These are phyloP conservation scores for Candida easanensis DNA, from an alignment of 805 yeast species.

Conservation along the genomic window DNA sequence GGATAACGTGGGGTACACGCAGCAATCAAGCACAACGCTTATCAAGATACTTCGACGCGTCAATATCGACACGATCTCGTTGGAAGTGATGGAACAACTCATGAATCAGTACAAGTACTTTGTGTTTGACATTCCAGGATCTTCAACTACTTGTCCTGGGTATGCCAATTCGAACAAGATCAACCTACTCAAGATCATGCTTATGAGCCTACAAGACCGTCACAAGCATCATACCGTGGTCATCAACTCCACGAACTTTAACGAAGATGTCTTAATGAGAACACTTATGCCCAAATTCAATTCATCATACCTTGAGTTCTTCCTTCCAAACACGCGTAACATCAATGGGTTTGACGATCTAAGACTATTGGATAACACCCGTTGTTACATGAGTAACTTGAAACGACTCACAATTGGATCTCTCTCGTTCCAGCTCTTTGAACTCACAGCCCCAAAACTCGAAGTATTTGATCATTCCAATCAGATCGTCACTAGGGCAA, in stretches of 20 bases:
- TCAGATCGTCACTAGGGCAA: slow-evolving; percentile 14
- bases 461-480: slow-evolving; percentile 16
- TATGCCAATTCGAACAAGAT: slow-evolving; percentile 1
- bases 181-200: slow-evolving; percentile 15
- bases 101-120: slow-evolving; percentile 14
- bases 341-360: slow-evolving; percentile 23
- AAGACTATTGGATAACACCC: slow-evolving; percentile 22
- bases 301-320: slow-evolving; percentile 19
- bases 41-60: slow-evolving; percentile 1
- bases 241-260: slow-evolving; percentile 5
- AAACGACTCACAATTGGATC: slow-evolving; percentile 21
- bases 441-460: slow-evolving; percentile 18
- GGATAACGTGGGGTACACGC: neutral
- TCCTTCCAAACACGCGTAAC: slow-evolving; percentile 11
- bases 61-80: slow-evolving; percentile 10
- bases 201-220: slow-evolving; percentile 12
- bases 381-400: slow-evolving; percentile 18
- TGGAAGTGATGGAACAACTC: slow-evolving; percentile 5
- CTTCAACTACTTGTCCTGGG: too few relatives aligned
- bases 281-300: slow-evolving; percentile 20
- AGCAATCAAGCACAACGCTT: neutral
- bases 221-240: slow-evolving; percentile 16
- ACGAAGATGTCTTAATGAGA: slow-evolving; percentile 12
- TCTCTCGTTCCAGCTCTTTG: slow-evolving; percentile 21
- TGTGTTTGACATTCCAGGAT: slow-evolving; percentile 13